Conservation (phyloP, 257 asterid species). For the Fraxinus pennsylvanica region DNA sequence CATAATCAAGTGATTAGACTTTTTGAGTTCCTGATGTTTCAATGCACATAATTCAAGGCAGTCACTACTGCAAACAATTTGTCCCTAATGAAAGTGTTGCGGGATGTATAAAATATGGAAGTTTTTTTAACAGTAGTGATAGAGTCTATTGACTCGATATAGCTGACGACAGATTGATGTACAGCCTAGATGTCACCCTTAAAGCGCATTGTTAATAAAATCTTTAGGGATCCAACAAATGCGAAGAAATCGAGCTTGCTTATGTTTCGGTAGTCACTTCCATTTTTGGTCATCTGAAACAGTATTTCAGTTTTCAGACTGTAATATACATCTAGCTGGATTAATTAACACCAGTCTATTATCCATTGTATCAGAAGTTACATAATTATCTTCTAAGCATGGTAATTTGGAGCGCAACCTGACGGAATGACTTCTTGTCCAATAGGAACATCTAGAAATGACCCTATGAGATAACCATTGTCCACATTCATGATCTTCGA, state of each 20-base stretch:
- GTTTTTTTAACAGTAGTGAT: slow-evolving; percentile 4
- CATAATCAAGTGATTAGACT: background rate
- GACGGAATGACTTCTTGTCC: slow-evolving; percentile 77
- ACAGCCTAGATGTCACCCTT: slow-evolving; percentile 10
- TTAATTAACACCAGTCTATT: background rate
- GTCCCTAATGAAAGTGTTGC: background rate
- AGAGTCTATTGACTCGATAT: slow-evolving; percentile 14
- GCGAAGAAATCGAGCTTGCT: slow-evolving; percentile 7
- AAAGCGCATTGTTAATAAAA: slow-evolving; percentile 2
- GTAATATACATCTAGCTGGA: background rate
- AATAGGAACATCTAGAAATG: slow-evolving; percentile 91
- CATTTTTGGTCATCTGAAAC: background rate
- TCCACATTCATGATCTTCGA: slow-evolving; percentile 60
- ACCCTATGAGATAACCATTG: slow-evolving; percentile 68
- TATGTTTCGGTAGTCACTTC: background rate
- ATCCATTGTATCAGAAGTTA: background rate
- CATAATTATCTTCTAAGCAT: slow-evolving; percentile 17
- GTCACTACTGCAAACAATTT: background rate
- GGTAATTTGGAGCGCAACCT: slow-evolving; percentile 48
- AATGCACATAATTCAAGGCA: slow-evolving; percentile 1
- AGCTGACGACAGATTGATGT: slow-evolving; percentile 4
- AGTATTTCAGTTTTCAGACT: slow-evolving; percentile 7
- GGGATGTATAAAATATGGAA: background rate
- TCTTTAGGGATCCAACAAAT: background rate
- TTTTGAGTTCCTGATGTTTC: slow-evolving; percentile 3